A percentile compares a stretch with the other conserved stretches of the same genome.
Evolutionary conservation across 768 basidiomycete genomes (phyloP).

Genomic region (Suillus subaureus): DNA sequence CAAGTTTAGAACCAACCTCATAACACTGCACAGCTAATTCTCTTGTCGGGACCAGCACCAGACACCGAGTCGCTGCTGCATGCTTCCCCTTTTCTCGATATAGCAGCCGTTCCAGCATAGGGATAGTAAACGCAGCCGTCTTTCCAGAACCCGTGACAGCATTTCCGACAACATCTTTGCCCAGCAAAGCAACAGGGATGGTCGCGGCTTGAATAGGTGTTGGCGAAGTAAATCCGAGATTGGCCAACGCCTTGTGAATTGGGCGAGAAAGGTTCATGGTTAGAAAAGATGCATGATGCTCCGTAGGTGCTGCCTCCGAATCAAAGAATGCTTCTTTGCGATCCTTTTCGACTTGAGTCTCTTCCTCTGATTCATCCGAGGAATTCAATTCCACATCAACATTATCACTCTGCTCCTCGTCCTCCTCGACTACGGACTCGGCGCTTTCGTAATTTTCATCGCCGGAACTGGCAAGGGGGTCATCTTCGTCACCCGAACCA

Average conservation of each 20-base stretch:
- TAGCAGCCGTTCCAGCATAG: constrained; percentile 88
- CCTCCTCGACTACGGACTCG: constrained; percentile 32
- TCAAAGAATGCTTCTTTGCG: constrained; percentile 92
- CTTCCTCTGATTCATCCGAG: constrained; percentile 62
- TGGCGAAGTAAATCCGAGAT: constrained; percentile 77
- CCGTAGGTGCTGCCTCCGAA: constrained; percentile 47
- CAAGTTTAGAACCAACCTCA: constrained; percentile 85
- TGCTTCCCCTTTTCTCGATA: constrained; percentile 91
- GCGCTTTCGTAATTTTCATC: constrained; percentile 39
- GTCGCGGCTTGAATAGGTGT: constrained; percentile 96
- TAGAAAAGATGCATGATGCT: constrained; percentile 78
- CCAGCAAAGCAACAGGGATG: constrained; percentile 90
- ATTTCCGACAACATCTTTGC: constrained; percentile 94
- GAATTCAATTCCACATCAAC: constrained; percentile 43
- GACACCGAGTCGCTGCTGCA: constrained; percentile 84
- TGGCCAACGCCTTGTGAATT: constrained; percentile 85
- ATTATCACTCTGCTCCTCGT: constrained; percentile 32
- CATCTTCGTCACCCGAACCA: constrained; percentile 30
- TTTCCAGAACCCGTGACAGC: constrained; percentile 98
- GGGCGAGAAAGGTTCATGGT: constrained; percentile 96
- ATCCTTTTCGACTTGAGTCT: constrained; percentile 58
- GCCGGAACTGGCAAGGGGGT: constrained; percentile 35
- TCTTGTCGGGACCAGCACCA: constrained; percentile 91
- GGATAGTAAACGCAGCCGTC: constrained; percentile 96
- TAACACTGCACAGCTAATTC: constrained; percentile 96